Evolutionary conservation across 768 basidiomycete genomes (phyloP), one percentile per base, ranked within the genome.

Genomic region (Leccinum fibrillosum): DNA sequence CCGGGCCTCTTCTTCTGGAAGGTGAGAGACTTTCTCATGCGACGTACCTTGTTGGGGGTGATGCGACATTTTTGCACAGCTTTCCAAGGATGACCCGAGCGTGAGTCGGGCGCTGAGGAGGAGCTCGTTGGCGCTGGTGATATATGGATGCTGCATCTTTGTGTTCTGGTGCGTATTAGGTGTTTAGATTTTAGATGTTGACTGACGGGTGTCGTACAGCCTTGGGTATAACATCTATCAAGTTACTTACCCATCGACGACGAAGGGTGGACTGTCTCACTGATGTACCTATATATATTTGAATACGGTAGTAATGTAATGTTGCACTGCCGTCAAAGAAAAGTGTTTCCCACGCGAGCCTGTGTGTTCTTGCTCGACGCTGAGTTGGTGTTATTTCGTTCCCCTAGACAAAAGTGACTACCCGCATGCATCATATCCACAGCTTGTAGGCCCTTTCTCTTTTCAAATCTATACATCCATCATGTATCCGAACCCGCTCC

Each of bases 1-100:
- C 95, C 94, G 0, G 94, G 93, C 2, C 75, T 94, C 52, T 90
- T 97, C 69, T 97, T 91, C 76, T 98, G 92, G 88, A 88, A 92
- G 88, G 90, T 89, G 63, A 63, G 75, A 63, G 75, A 45, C 30
- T 28, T 59, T 61, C 52, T 30, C 56, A 59, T 60, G 55, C 51
- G 50, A 53, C 13, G 26, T 52, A 48, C 53, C 56, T 49, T 57
- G 17, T 26, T 10, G 52, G 25, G 10, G 3, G 3, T 48, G 39
- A 55, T 13, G 65, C 59, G 56, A 68, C 15, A 15, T 12, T 53
- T 42, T 39, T 55, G 50, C 56, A 52, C 65, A 91, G 85, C 78
- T 96, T 62, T 86, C 89, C 59, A 85, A 86, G 59, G 73, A 84
- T 52, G 88, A 93, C 66, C 75, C 78, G 7, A 80, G 78, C 23